Conservation (phyloP, 305 asterid genomes). For the Coffea humblotiana region DNA sequence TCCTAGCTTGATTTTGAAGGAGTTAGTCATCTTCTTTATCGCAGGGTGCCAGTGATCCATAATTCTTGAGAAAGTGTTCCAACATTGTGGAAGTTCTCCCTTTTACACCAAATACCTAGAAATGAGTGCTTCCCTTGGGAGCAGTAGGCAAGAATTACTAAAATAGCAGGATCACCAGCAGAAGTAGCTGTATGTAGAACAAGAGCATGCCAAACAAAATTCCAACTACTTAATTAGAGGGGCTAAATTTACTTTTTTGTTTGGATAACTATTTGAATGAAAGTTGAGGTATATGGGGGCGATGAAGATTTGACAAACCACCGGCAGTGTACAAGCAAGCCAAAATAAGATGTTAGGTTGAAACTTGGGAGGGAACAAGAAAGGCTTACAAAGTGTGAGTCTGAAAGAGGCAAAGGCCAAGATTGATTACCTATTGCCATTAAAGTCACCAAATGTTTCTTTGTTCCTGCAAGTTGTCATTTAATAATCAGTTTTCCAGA, state of each 20-base stretch:
- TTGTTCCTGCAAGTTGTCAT: too few species aligned
- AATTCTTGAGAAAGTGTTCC: constrained; percentile 35
- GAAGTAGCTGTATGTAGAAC: neutral
- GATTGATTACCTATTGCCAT: too few species aligned
- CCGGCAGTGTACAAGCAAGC: neutral
- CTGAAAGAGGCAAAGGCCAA: too few species aligned
- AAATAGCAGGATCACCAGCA: neutral
- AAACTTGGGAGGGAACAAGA: neutral
- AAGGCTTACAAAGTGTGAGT: neutral
- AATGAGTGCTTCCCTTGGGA: neutral
- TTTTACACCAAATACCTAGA: neutral
- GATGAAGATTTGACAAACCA: neutral
- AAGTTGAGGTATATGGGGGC: too few species aligned
- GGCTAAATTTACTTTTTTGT: too few species aligned
- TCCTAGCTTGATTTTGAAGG: constrained; percentile 30
- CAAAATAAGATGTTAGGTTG: neutral
- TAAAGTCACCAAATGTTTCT: too few species aligned
- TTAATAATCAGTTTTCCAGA: too few species aligned
- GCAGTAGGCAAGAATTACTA: neutral
- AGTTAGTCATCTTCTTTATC: constrained; percentile 34
- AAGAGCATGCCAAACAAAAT: neutral
- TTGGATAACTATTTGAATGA: too few species aligned
- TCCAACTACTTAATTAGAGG: too few species aligned
- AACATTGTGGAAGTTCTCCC: constrained; percentile 5
- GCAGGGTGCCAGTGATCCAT: constrained; percentile 29